phyloP scores from a whole-genome alignment of 1,284 basidiomycete genomes.

The Ustilago trichophora region DNA sequence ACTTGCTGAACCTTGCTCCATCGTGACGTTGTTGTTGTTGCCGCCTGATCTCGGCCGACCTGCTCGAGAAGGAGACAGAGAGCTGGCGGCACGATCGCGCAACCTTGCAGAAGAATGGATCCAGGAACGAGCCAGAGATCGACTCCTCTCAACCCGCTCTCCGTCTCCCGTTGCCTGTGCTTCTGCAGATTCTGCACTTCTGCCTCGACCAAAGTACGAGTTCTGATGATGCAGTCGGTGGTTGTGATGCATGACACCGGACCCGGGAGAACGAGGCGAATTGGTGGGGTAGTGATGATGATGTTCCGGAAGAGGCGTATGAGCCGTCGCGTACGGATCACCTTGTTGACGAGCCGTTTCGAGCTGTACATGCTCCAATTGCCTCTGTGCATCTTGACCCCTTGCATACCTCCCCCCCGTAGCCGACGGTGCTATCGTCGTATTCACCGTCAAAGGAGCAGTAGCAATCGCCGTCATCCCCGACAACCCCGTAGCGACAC shows the following conservation, averaged over 20 bases:
- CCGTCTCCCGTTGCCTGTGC: background rate
- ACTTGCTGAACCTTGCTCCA: no score
- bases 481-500: constrained; percentile 41
- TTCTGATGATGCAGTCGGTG: constrained; percentile 4
- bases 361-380: constrained; percentile 42
- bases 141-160: background rate
- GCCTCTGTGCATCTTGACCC: constrained; percentile 31
- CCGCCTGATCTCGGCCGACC: constrained; percentile 4
- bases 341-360: constrained; percentile 59
- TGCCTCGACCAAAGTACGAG: constrained; percentile 1
- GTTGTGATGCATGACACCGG: constrained; percentile 6
- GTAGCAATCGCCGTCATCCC: constrained; percentile 47
- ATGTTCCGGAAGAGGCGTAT: constrained; percentile 5
- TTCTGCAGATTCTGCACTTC: background rate
- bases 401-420: no score
- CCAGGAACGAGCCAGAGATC: constrained; percentile 14
- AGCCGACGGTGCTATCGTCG: no score
- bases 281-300: constrained; percentile 18
- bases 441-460: constrained; percentile 26
- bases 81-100: background rate
- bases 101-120: background rate
- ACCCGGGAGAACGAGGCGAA: background rate
- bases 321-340: constrained; percentile 31
- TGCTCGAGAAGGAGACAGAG: background rate
- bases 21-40: no score